These are phyloP conservation scores for Kwoniella heveanensis DNA, from an alignment of 768 basidiomycete genomes.

Conservation along the genomic window DNA sequence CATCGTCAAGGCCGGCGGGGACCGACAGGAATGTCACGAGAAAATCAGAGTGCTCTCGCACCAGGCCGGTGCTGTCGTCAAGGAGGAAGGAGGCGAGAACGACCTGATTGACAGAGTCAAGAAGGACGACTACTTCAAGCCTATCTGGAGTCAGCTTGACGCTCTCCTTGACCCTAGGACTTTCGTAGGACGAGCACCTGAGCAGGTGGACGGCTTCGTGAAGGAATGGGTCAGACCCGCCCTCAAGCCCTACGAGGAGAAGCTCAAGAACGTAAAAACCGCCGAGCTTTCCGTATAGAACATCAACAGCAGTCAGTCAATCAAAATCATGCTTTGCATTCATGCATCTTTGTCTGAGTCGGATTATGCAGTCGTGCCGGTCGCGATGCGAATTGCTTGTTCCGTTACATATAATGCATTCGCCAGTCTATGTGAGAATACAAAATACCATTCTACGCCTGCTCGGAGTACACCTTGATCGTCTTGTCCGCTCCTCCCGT, in stretches of 20 bases:
- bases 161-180: constrained; percentile 77
- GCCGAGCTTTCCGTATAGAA: constrained; percentile 57
- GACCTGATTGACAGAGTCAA: constrained; percentile 88
- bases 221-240: constrained; percentile 86
- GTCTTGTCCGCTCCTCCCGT: constrained; percentile 99
- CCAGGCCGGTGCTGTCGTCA: constrained; percentile 90
- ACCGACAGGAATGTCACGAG: constrained; percentile 95
- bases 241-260: constrained; percentile 59
- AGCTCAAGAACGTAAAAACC: constrained; percentile 54
- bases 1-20: constrained; percentile 86
- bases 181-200: constrained; percentile 90
- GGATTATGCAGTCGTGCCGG: too few species aligned
- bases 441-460: constrained; percentile 32
- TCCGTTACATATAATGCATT: too few species aligned
- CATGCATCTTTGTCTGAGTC: too few species aligned
- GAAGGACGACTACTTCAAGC: constrained; percentile 80
- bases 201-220: constrained; percentile 89
- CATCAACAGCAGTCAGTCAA: background rate
- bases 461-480: constrained; percentile 67
- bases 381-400: too few species aligned
- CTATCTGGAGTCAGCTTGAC: constrained; percentile 79
- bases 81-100: constrained; percentile 90
- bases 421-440: too few species aligned
- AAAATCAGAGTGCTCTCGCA: constrained; percentile 93
- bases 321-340: background rate